A percentile compares a stretch with the other conserved stretches of the same genome.
These are phyloP conservation scores for Hemileccinum impolitum DNA, from an alignment of 768 basidiomycete species.

Conservation along the genomic window DNA sequence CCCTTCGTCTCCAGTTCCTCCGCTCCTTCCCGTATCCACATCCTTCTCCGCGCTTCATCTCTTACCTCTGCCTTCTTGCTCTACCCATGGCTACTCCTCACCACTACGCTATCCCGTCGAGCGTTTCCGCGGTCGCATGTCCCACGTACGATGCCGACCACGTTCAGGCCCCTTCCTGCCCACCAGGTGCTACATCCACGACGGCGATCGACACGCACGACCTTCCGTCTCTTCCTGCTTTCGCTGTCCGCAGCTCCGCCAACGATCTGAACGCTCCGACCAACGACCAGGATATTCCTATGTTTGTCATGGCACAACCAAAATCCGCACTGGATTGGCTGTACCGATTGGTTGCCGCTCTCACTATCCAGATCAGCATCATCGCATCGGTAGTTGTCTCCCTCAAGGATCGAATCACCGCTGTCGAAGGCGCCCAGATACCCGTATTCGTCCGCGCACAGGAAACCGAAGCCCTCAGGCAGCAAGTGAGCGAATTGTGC, in stretches of 20 bases:
- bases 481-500: conserved; percentile 8
- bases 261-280: background rate
- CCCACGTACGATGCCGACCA: background rate
- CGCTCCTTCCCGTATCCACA: background rate
- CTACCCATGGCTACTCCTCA: conserved; percentile 3
- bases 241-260: background rate
- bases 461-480: conserved; percentile 5
- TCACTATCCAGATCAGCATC: background rate
- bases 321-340: conserved; percentile 7
- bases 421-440: conserved; percentile 7
- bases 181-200: background rate
- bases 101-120: background rate
- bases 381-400: conserved; percentile 12
- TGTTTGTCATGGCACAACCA: conserved; percentile 2
- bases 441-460: background rate
- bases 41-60: background rate
- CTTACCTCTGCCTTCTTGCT: background rate
- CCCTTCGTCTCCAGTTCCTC: background rate
- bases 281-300: background rate
- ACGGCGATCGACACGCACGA: background rate
- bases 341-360: background rate
- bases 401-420: conserved; percentile 17
- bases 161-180: background rate
- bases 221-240: background rate
- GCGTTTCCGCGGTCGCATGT: background rate